Evolutionary conservation across 2,329 filamentous ascomycete genomes (phyloP).

Genomic region (Thielaviopsis musarum): DNA sequence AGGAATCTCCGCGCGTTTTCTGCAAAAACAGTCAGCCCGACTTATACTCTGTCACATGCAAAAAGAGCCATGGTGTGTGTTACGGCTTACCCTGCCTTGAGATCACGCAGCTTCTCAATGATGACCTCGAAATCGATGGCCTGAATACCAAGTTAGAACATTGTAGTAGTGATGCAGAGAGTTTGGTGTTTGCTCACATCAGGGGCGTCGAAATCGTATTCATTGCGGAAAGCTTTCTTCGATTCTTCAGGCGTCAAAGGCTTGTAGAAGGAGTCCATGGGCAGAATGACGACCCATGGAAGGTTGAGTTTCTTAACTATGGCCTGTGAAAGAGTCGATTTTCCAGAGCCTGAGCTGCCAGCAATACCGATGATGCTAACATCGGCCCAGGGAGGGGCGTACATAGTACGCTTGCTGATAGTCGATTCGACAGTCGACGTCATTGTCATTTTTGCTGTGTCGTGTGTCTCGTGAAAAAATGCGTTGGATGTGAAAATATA

Average conservation of each 20-base stretch:
- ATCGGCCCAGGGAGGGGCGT: conserved; percentile 89
- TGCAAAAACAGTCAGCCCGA: conserved; percentile 19
- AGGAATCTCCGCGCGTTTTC: conserved; percentile 77
- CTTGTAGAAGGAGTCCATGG: conserved; percentile 99
- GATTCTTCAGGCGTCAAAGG: conserved; percentile 65
- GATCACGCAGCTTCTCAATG: conserved; percentile 59
- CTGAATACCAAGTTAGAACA: conserved; percentile 17
- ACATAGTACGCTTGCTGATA: conserved; percentile 22
- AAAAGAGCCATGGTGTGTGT: conserved; percentile 6
- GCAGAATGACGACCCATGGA: conserved; percentile 95
- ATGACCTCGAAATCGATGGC: conserved; percentile 89
- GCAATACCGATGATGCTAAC: conserved; percentile 93
- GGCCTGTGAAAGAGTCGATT: conserved; percentile 83
- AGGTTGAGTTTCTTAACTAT: conserved; percentile 81
- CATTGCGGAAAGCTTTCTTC: conserved; percentile 65
- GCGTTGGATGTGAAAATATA: neutral
- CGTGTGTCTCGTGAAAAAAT: neutral
- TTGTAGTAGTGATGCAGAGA: neutral
- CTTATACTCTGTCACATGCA: neutral
- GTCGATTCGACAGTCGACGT: neutral
- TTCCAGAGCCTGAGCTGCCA: conserved; percentile 83
- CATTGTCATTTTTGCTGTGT: neutral
- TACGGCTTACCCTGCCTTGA: conserved; percentile 68
- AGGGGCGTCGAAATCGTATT: conserved; percentile 92
- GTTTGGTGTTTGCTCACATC: conserved; percentile 28